These are phyloP conservation scores for Neoboletus subvelutipes DNA, from an alignment of 768 basidiomycete genomes.

Conservation along the genomic window DNA sequence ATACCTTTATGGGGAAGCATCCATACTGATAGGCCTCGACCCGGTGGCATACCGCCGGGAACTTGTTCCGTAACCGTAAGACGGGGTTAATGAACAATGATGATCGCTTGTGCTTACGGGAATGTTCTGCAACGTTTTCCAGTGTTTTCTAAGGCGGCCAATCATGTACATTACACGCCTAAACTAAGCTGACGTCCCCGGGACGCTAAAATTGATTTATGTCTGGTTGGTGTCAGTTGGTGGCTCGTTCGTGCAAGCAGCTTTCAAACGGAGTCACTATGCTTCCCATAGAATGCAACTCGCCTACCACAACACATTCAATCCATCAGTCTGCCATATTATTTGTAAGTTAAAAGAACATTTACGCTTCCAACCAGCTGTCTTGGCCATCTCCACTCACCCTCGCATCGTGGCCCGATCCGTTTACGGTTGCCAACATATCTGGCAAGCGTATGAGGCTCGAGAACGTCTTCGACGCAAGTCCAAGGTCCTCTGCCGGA, in stretches of 20 bases:
- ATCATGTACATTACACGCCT: neutral
- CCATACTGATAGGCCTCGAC: neutral
- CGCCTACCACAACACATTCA: too few species aligned
- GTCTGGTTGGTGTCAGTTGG: neutral
- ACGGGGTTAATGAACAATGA: neutral
- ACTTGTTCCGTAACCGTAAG: neutral
- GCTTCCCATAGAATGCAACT: too few species aligned
- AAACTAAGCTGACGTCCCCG: neutral
- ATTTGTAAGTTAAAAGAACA: too few species aligned
- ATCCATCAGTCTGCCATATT: too few species aligned
- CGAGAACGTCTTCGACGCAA: neutral
- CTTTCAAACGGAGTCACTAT: too few species aligned
- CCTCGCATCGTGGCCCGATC: too few species aligned
- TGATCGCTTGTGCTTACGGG: neutral
- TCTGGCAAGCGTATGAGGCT: too few species aligned
- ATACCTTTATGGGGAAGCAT: neutral
- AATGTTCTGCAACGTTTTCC: neutral
- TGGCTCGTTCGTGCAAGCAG: too few species aligned
- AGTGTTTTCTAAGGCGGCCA: too few species aligned
- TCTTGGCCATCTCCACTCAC: too few species aligned
- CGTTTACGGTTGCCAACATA: too few species aligned
- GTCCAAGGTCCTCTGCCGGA: neutral
- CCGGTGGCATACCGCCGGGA: neutral
- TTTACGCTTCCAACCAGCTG: too few species aligned
- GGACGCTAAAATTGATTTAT: neutral